Base-by-base conservation (phyloP, 306 rosid genomes). In the Trifolium dubium region DNA sequence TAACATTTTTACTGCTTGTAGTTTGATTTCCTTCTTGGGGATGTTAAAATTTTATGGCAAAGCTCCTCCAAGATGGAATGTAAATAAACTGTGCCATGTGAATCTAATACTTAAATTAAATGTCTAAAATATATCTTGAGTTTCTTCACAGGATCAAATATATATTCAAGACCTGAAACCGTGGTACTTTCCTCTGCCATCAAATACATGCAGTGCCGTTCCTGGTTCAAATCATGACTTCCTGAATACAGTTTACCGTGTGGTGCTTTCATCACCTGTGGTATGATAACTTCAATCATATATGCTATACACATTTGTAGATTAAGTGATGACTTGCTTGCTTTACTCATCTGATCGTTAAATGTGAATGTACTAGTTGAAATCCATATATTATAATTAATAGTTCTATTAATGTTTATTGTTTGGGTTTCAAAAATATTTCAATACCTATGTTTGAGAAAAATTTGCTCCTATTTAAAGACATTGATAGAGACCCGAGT, bases 141-240 rank as follows among this genome's bases (percentile, higher is more conserved):
- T 82, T 85, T 49, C 51, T 83, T 75, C 79, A 83, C 86, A 88
- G 97, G 76, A 77, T 50, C 82, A 77, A 59, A 40, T 82, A 68
- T 79, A 89, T 72, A 73, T 87, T 72, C 78, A 82, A 68, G 85
- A 86, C 74, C 87, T 89, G 71, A 77, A 82, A 70, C 89, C 96
- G 0, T 94, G 98, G 98, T 91, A 86, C 86, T 94, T 94, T 80
- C 97, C 98, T 79, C 77, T 91, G 69, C 97, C 92, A 63, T 76
- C 92, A 73, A 87, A 77, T 67, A 77, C 83, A 69, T 89, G 95
- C 79, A 87, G 85, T 75, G 85, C 75, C 11, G 62, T 73, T 87
- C 90, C 97, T 71, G 96, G 96, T 80, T 94, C 96, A 65, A 94
- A 94, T 83, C 97, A 89, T 66, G 98, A 91, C 86, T 91, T 89